phyloP scores from a whole-genome alignment of 23 red algal genomes.

The Gracilariopsis chorda region DNA sequence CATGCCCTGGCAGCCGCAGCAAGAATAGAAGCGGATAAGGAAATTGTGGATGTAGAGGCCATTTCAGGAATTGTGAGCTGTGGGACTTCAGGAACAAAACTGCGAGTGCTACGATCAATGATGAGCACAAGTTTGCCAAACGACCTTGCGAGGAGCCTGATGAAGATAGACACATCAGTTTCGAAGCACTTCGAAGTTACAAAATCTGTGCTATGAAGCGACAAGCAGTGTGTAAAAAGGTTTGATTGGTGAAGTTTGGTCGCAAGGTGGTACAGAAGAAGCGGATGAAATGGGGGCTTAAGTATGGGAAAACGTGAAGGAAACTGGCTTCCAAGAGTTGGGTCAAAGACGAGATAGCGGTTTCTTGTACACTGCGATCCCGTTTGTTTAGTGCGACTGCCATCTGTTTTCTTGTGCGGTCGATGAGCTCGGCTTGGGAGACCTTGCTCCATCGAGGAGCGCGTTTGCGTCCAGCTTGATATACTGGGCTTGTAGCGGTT shows the following conservation, averaged over 20 bases:
- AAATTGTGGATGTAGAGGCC: neutral
- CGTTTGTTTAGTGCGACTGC: neutral
- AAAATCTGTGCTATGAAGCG: constrained; percentile 31
- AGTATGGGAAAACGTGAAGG: neutral
- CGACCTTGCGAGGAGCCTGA: constrained; percentile 48
- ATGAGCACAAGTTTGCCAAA: constrained; percentile 21
- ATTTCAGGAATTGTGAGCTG: constrained; percentile 32
- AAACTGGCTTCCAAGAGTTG: neutral
- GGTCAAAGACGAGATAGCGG: neutral
- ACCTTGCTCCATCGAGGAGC: neutral
- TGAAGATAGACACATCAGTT: constrained; percentile 4
- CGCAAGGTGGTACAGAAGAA: constrained; percentile 1
- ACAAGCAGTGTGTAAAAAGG: constrained; percentile 1
- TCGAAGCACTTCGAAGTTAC: constrained; percentile 48
- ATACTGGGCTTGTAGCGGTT: neutral
- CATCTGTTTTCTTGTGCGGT: neutral
- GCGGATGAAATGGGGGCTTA: neutral
- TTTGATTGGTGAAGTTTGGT: neutral
- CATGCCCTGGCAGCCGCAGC: constrained; percentile 5
- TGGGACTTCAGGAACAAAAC: constrained; percentile 16
- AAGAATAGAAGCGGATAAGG: constrained; percentile 30
- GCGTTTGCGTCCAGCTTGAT: neutral
- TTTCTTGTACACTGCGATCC: neutral
- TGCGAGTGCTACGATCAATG: constrained; percentile 29
- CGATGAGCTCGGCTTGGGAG: neutral